Conservation (phyloP, 371 early-diverging fungal genomes). For the Mortierella sp. region DNA sequence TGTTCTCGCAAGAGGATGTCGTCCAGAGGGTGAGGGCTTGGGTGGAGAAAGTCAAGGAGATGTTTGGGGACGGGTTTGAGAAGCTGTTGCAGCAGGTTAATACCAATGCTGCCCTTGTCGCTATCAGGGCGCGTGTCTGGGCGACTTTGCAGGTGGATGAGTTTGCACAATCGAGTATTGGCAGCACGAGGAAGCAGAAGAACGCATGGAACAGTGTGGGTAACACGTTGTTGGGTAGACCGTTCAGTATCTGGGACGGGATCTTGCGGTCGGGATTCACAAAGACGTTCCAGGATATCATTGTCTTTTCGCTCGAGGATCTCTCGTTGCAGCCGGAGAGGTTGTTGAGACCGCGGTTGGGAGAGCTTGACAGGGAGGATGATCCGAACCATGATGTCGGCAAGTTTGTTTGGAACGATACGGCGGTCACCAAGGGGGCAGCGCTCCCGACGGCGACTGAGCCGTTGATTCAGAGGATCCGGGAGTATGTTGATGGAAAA, state of each 20-base stretch:
- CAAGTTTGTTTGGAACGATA: constrained; percentile 44
- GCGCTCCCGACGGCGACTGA: constrained; percentile 36
- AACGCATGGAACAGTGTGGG: constrained; percentile 42
- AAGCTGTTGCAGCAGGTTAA: constrained; percentile 55
- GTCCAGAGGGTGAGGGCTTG: constrained; percentile 50
- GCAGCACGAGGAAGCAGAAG: not conserved
- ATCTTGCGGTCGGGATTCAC: constrained; percentile 60
- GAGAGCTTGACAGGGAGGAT: constrained; percentile 35
- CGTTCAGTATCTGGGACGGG: constrained; percentile 61
- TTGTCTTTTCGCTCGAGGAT: constrained; percentile 46
- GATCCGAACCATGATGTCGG: constrained; percentile 49
- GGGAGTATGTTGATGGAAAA: constrained; percentile 41
- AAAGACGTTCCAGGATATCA: constrained; percentile 53
- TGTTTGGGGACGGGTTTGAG: constrained; percentile 47
- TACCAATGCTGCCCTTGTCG: constrained; percentile 54
- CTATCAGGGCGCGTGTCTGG: constrained; percentile 59
- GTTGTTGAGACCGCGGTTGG: constrained; percentile 56
- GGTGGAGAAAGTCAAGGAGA: constrained; percentile 48
- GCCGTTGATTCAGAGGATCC: constrained; percentile 42
- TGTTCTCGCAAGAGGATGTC: constrained; percentile 44
- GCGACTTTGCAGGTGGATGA: constrained; percentile 56
- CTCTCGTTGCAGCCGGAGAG: constrained; percentile 58
- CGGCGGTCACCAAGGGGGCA: constrained; percentile 9
- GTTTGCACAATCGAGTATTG: constrained; percentile 11
- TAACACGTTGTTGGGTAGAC: constrained; percentile 27